These are phyloP conservation scores for Ulmus americana DNA, from an alignment of 331 rosid species.

Conservation along the genomic window DNA sequence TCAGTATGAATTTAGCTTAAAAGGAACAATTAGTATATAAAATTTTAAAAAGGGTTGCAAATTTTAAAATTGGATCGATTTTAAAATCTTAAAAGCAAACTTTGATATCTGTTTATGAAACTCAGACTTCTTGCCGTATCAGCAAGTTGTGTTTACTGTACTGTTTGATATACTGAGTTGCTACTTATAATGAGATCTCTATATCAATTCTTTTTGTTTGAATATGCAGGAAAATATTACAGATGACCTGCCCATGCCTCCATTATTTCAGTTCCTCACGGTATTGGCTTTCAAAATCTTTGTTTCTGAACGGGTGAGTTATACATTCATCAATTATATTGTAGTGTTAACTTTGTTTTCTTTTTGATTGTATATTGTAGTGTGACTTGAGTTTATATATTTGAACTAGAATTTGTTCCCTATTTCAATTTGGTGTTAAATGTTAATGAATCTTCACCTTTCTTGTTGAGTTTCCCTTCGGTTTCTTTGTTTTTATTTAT, in stretches of 20 bases:
- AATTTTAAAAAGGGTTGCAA: too few relatives aligned
- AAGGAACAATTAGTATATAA: too few relatives aligned
- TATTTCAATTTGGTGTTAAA: too few relatives aligned
- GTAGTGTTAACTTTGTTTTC: background rate
- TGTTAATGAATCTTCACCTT: too few relatives aligned
- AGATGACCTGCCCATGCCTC: conserved; percentile 69
- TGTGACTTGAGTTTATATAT: background rate
- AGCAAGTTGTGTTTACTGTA: too few relatives aligned
- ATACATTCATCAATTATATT: conserved; percentile 1
- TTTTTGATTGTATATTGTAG: background rate
- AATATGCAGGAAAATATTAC: conserved; percentile 52
- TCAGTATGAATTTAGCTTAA: too few relatives aligned
- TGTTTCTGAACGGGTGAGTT: conserved; percentile 52
- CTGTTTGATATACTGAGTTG: too few relatives aligned
- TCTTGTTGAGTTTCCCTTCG: background rate
- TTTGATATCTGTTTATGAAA: too few relatives aligned
- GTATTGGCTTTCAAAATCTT: conserved; percentile 68
- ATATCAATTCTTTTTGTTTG: conserved; percentile 21
- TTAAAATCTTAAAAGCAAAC: too few relatives aligned
- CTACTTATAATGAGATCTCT: background rate
- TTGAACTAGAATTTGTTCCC: background rate
- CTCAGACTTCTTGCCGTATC: too few relatives aligned
- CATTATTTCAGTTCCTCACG: conserved; percentile 65
- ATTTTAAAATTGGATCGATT: too few relatives aligned
- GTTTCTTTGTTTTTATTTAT: background rate